These are phyloP conservation scores for Zygnema cylindricum DNA, from an alignment of 139 green algal species.

Conservation along the genomic window DNA sequence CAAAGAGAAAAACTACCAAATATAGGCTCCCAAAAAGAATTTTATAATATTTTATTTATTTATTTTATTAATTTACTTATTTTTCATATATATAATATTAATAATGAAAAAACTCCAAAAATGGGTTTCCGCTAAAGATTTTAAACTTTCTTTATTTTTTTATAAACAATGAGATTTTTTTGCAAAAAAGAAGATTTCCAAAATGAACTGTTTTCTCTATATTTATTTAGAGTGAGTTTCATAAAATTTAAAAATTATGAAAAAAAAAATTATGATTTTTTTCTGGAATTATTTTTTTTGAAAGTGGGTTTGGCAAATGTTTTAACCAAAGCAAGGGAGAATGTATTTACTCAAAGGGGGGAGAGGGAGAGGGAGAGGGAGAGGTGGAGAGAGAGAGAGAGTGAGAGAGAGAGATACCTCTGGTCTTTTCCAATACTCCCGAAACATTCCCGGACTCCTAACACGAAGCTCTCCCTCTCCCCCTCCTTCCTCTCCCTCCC, in stretches of 20 bases:
- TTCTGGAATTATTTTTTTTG: too few relatives aligned
- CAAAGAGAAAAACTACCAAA: too few relatives aligned
- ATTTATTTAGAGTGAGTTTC: background rate
- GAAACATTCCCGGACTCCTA: background rate
- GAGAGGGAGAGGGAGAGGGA: background rate
- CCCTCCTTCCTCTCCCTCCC: background rate
- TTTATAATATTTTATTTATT: too few relatives aligned
- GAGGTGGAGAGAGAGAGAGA: background rate
- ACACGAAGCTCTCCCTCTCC: background rate
- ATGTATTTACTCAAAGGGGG: background rate
- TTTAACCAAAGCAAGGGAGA: background rate
- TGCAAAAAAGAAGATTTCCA: background rate
- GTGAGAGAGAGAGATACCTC: background rate
- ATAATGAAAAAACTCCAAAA: too few relatives aligned
- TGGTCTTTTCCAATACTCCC: background rate
- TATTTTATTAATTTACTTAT: too few relatives aligned
- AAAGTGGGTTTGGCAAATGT: background rate
- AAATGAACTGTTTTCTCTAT: background rate
- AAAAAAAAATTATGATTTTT: too few relatives aligned
- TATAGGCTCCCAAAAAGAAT: too few relatives aligned
- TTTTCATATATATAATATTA: too few relatives aligned
- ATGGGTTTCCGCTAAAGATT: too few relatives aligned
- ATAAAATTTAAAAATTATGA: too few relatives aligned
- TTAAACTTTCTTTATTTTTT: too few relatives aligned
- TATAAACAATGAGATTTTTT: too few relatives aligned